A percentile compares a stretch with the other conserved stretches of the same genome.
Evolutionary conservation across 164 flowering plant species (phyloP).

Genomic region (Malania oleifera): DNA sequence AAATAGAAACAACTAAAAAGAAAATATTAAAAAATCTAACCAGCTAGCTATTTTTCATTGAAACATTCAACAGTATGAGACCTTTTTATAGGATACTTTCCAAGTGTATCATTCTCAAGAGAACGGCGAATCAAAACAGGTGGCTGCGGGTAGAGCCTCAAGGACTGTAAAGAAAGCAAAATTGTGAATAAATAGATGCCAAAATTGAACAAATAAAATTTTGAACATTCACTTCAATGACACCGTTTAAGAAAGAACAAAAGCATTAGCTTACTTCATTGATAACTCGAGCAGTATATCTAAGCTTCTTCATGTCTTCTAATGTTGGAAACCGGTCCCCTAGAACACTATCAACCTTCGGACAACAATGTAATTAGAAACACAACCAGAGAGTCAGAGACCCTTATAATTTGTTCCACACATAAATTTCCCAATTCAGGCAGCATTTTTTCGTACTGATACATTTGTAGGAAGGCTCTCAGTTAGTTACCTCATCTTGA

Average conservation of each 20-base stretch:
- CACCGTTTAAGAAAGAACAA: not conserved
- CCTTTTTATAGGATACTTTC: conserved; percentile 79
- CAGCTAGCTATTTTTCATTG: no score
- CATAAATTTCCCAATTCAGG: not conserved
- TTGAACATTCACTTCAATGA: not conserved
- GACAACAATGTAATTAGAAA: conserved; percentile 11
- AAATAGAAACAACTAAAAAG: no score
- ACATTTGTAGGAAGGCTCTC: not conserved
- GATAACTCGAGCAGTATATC: conserved; percentile 84
- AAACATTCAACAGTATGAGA: conserved; percentile 11
- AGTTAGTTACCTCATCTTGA: conserved; percentile 71
- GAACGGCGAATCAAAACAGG: conserved; percentile 95
- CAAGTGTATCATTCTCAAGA: conserved; percentile 70
- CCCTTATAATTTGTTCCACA: no score
- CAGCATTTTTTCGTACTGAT: not conserved
- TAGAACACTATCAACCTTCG: conserved; percentile 78
- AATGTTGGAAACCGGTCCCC: conserved; percentile 90
- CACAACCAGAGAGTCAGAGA: not conserved
- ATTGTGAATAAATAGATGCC: not conserved
- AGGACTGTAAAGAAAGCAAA: conserved; percentile 43
- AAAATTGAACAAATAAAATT: not conserved
- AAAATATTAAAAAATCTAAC: no score
- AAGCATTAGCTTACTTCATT: conserved; percentile 59
- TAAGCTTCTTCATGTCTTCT: conserved; percentile 89
- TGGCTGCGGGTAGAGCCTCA: conserved; percentile 95